These are phyloP conservation scores for Ceratocystiopsis minuta DNA, from an alignment of 2,329 filamentous ascomycete species.

Conservation along the genomic window DNA sequence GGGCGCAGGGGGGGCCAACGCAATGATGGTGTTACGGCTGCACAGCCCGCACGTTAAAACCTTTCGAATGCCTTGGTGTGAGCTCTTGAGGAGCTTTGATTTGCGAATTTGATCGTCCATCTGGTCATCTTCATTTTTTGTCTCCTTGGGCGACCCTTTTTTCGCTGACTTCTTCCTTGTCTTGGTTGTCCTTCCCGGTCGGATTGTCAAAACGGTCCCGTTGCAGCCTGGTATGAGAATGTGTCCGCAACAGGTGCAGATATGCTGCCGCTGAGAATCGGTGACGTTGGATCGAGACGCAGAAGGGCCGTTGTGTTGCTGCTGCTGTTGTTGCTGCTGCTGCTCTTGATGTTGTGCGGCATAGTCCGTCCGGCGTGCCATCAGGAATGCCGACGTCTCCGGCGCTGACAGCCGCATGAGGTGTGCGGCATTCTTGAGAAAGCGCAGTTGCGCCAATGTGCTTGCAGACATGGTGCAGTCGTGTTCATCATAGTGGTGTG, in stretches of 20 bases:
- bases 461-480: neutral
- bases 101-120: neutral
- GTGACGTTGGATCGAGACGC: conserved; percentile 8
- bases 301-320: too few relatives aligned
- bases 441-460: conserved; percentile 17
- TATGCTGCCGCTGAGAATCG: conserved; percentile 33
- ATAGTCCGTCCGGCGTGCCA: conserved; percentile 29
- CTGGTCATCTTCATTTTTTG: neutral
- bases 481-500: too few relatives aligned
- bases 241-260: conserved; percentile 42
- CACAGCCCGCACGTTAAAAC: conserved; percentile 28
- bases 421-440: conserved; percentile 41
- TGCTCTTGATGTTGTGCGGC: too few relatives aligned
- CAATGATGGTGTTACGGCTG: conserved; percentile 22
- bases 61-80: conserved; percentile 18
- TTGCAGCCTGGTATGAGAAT: conserved; percentile 37
- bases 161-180: conserved; percentile 8
- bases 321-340: too few relatives aligned
- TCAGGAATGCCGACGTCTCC: conserved; percentile 39
- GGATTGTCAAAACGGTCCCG: conserved; percentile 20
- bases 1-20: conserved; percentile 20
- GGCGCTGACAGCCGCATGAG: conserved; percentile 33
- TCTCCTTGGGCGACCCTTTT: conserved; percentile 10
- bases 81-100: neutral
- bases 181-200: conserved; percentile 7